Evolutionary conservation across 1,284 basidiomycete genomes (phyloP).

Genomic region (Mycena sp.): DNA sequence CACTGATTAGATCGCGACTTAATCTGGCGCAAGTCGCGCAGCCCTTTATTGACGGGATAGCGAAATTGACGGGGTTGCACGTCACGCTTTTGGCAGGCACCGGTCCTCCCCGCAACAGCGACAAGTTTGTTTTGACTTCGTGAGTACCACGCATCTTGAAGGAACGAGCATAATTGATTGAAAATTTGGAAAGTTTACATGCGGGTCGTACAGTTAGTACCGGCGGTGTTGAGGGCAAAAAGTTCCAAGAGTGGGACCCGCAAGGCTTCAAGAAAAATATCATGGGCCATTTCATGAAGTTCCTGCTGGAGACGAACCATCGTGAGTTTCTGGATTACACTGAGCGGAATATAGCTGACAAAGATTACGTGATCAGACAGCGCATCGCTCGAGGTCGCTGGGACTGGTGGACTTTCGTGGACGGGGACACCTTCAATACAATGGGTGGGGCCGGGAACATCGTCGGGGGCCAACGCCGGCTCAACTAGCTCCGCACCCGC

Average conservation of each 20-base stretch:
- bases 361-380: background rate
- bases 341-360: background rate
- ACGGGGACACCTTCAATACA: too few relatives aligned
- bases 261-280: background rate
- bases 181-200: too few relatives aligned
- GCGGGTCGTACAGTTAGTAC: background rate
- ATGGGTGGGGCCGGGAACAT: too few relatives aligned
- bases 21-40: conserved; percentile 6
- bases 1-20: too few relatives aligned
- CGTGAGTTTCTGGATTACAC: background rate
- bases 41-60: background rate
- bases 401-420: too few relatives aligned
- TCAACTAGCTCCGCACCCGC: too few relatives aligned
- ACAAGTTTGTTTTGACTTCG: too few relatives aligned
- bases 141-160: too few relatives aligned
- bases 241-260: background rate
- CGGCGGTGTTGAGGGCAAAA: background rate
- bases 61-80: conserved; percentile 2
- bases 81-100: conserved; percentile 1
- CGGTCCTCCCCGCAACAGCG: background rate
- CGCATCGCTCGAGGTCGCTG: too few relatives aligned
- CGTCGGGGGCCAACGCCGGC: too few relatives aligned
- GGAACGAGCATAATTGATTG: too few relatives aligned
- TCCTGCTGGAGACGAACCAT: background rate
- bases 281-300: conserved; percentile 6